Conservation (phyloP, 1,284 basidiomycete genomes). For the Amylostereum areolatum region DNA sequence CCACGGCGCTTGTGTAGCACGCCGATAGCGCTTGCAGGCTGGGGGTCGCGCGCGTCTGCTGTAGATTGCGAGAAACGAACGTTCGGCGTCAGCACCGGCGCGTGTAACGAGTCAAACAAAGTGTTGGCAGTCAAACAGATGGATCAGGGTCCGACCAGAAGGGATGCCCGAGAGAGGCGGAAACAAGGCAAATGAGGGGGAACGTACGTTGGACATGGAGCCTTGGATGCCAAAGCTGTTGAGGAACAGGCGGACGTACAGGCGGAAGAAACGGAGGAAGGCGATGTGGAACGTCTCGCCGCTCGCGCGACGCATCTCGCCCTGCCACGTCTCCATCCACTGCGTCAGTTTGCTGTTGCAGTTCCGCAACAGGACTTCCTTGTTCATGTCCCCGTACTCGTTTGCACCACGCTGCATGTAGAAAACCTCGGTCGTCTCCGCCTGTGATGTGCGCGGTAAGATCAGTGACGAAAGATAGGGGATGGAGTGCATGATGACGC, state of each 20-base stretch:
- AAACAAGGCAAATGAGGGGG: conserved; percentile 4
- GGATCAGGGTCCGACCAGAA: conserved; percentile 6
- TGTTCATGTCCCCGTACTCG: conserved; percentile 48
- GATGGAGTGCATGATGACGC: too few species aligned
- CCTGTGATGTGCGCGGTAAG: too few species aligned
- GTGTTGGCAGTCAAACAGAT: too few species aligned
- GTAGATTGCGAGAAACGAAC: conserved; percentile 32
- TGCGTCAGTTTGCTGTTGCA: conserved; percentile 65
- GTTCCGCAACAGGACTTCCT: conserved; percentile 61
- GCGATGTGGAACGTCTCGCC: conserved; percentile 67
- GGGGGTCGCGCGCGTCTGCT: conserved; percentile 37
- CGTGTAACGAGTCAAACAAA: too few species aligned
- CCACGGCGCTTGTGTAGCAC: conserved; percentile 67
- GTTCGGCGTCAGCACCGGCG: conserved; percentile 2
- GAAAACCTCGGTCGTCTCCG: conserved; percentile 72
- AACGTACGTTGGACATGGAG: conserved; percentile 47
- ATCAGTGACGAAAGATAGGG: too few species aligned
- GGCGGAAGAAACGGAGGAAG: conserved; percentile 66
- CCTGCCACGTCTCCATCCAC: conserved; percentile 65
- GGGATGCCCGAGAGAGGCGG: neutral
- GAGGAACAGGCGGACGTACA: conserved; percentile 72
- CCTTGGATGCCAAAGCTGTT: conserved; percentile 75
- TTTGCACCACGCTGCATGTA: conserved; percentile 44
- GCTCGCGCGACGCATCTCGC: conserved; percentile 62
- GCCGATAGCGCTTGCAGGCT: conserved; percentile 63